A percentile compares a stretch with the other conserved stretches of the same genome.
Evolutionary conservation across 306 rosid species (phyloP).

Genomic region (Cercis canadensis): DNA sequence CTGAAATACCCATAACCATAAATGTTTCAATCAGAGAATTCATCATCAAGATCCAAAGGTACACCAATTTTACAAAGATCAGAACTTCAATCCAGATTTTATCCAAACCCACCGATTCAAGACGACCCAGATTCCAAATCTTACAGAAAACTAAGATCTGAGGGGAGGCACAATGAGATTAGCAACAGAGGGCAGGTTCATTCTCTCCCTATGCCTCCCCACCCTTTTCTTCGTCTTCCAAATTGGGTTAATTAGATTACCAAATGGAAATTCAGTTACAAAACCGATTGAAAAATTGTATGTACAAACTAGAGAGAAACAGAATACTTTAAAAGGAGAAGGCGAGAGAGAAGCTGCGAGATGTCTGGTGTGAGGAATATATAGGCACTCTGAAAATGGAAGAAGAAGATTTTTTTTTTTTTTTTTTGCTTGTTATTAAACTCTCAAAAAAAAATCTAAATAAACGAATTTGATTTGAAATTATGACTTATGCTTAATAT

Average conservation of each 20-base stretch:
- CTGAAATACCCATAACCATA: conserved; percentile 48
- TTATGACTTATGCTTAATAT: background rate
- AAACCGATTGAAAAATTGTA: conserved; percentile 60
- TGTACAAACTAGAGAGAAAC: conserved; percentile 44
- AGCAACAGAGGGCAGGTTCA: conserved; percentile 77
- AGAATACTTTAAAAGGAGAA: conserved; percentile 58
- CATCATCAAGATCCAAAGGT: conserved; percentile 61
- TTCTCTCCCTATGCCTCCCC: conserved; percentile 74
- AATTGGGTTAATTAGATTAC: conserved; percentile 65
- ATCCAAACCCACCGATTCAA: conserved; percentile 69
- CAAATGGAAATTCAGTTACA: conserved; percentile 77
- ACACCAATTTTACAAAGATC: conserved; percentile 49
- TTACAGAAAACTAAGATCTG: conserved; percentile 68
- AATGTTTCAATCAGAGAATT: conserved; percentile 39
- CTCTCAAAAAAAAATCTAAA: background rate
- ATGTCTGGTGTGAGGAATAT: conserved; percentile 59
- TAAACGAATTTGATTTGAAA: conserved; percentile 19
- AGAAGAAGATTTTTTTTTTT: conserved; percentile 43
- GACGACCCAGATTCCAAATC: conserved; percentile 78
- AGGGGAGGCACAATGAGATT: conserved; percentile 85
- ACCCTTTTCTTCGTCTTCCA: conserved; percentile 61
- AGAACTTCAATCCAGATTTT: conserved; percentile 67
- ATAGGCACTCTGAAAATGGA: conserved; percentile 63
- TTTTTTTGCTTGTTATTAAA: conserved; percentile 15
- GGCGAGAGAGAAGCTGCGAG: conserved; percentile 59